Conservation (phyloP, 495 filamentous ascomycete species). For the Penicillium subrubescens region DNA sequence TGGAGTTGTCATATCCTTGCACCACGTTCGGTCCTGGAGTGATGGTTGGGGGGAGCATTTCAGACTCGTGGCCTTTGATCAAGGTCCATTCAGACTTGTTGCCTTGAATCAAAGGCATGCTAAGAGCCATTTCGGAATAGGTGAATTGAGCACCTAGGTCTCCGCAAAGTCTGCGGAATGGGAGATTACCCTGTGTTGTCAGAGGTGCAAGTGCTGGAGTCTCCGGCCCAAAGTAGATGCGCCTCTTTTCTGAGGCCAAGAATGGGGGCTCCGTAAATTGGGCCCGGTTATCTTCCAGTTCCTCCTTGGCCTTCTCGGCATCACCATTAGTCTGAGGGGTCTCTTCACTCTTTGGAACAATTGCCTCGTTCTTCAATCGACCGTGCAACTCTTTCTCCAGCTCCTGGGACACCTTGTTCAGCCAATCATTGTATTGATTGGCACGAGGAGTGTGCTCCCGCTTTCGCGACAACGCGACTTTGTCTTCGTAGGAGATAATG, state of each 20-base stretch:
- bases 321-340: slow-evolving; percentile 4
- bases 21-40: slow-evolving; percentile 53
- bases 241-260: slow-evolving; percentile 87
- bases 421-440: slow-evolving; percentile 74
- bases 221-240: slow-evolving; percentile 88
- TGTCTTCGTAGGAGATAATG: slow-evolving; percentile 62
- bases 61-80: slow-evolving; percentile 83
- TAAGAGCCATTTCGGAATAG: slow-evolving; percentile 98
- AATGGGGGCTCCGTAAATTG: slow-evolving; percentile 81
- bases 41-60: slow-evolving; percentile 64
- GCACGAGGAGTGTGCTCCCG: slow-evolving; percentile 67
- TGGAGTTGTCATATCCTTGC: slow-evolving; percentile 74
- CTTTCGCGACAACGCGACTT: slow-evolving; percentile 69
- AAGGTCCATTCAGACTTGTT: slow-evolving; percentile 91
- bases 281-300: slow-evolving; percentile 70
- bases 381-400: slow-evolving; percentile 51
- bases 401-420: slow-evolving; percentile 61
- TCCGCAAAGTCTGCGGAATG: slow-evolving; percentile 90
- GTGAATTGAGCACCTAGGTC: slow-evolving; percentile 89
- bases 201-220: slow-evolving; percentile 88
- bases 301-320: slow-evolving; percentile 22
- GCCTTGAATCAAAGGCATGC: slow-evolving; percentile 87
- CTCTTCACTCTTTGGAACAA: slow-evolving; percentile 14
- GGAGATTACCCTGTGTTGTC: slow-evolving; percentile 95
- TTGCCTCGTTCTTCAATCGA: slow-evolving; percentile 22